phyloP scores from a whole-genome alignment of 2,329 filamentous ascomycete genomes.

The Lasiodiplodia hormozganensis region DNA sequence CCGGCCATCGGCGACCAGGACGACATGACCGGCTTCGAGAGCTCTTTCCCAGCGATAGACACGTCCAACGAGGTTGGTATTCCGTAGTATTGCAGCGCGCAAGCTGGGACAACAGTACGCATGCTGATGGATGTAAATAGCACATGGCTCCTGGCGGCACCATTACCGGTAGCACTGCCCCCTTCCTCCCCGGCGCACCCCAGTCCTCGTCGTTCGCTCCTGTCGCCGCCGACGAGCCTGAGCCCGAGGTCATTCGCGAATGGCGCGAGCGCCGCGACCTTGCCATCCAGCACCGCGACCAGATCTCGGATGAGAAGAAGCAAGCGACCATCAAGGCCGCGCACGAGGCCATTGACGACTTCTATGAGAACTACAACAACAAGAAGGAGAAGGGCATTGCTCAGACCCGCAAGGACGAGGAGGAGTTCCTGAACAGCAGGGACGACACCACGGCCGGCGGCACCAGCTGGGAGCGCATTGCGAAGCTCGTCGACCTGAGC shows the following conservation, averaged over 20 bases:
- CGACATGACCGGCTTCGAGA: slow-evolving; percentile 74
- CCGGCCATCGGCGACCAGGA: slow-evolving; percentile 49
- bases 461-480: slow-evolving; percentile 98
- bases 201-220: slow-evolving; percentile 47
- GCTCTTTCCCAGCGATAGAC: slow-evolving; percentile 86
- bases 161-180: slow-evolving; percentile 74
- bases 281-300: slow-evolving; percentile 80
- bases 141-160: slow-evolving; percentile 76
- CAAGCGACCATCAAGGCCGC: slow-evolving; percentile 86
- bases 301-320: slow-evolving; percentile 83
- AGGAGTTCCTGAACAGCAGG: slow-evolving; percentile 85
- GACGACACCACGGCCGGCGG: slow-evolving; percentile 95
- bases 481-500: slow-evolving; percentile 95
- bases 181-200: slow-evolving; percentile 58
- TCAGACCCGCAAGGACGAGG: slow-evolving; percentile 88
- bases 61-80: slow-evolving; percentile 70
- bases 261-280: slow-evolving; percentile 92
- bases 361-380: slow-evolving; percentile 99
- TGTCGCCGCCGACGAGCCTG: slow-evolving; percentile 74
- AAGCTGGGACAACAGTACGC: neutral
- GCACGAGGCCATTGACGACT: slow-evolving; percentile 94
- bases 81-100: neutral
- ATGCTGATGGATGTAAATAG: slow-evolving; percentile 50
- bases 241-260: slow-evolving; percentile 84
- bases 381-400: slow-evolving; percentile 94